Evolutionary conservation across 129 eudicot genomes (phyloP), one percentile per base, ranked within the genome.

Genomic region (Daucus carota): DNA sequence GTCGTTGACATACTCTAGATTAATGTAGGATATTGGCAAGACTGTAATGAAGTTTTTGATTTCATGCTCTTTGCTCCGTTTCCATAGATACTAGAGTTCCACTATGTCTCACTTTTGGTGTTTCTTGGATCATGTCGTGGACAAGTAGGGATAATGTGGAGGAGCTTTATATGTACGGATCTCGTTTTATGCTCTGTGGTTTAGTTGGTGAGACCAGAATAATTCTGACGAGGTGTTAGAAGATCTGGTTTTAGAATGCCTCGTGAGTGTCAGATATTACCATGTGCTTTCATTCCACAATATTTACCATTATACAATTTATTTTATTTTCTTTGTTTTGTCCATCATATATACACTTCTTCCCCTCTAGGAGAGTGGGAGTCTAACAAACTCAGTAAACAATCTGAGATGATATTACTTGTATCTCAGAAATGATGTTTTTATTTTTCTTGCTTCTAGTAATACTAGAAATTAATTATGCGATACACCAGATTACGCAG

Each of bases 401-500:
- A 52, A 17, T 6, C 60, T 0, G 28, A 69, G 29, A 2, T 40
- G 17, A 20, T 38, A 69, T 34, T 68, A 36, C 44, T 33, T 34
- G 45, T 22, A 38, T 20, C 42, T 69, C 10, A 8, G 13, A 68
- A 11, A 13, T n/a, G 40, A 36, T 36, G 12, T 2, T 17, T 34
- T n/a, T 36, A 2, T 3, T 22, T 11, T 69, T 69, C 46, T 18
- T 10, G 45, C 48, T 69, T 69, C 5, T 38, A 69, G 14, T 38
- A 8, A 22, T 38, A 1, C 17, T n/a, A 8, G 48, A 22, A 70
- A 70, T 5, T 40, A 40, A 10, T 70, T 40, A 42, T 72, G 26
- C 34, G 29, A 41, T 13, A 28, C 73, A 47, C 33, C 84, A 84
- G 89, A 81, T 93, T 13, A 79, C 86, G 5, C 90, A 85, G 80